Conservation (phyloP, 2,329 filamentous ascomycete genomes). For the Triangularia verruculosa region DNA sequence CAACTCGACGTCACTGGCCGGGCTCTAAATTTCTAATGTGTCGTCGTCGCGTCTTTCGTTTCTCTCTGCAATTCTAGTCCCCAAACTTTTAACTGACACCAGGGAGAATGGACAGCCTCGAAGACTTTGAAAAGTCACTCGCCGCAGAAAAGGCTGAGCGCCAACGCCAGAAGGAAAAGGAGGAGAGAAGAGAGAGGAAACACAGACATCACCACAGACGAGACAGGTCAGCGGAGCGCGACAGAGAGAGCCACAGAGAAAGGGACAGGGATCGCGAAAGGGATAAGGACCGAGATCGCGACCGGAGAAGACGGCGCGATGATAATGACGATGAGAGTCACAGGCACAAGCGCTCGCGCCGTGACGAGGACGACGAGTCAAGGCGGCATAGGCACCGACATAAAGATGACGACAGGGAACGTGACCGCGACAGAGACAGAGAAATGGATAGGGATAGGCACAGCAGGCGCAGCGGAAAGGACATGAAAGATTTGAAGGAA, state of each 20-base stretch:
- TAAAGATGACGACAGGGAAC: constrained; percentile 33
- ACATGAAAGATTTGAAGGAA: constrained; percentile 40
- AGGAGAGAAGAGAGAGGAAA: constrained; percentile 30
- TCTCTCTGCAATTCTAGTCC: neutral
- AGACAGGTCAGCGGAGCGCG: constrained; percentile 31
- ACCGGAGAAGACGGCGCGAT: constrained; percentile 36
- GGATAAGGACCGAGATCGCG: constrained; percentile 29
- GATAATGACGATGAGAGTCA: constrained; percentile 51
- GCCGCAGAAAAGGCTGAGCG: constrained; percentile 37
- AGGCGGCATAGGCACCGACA: constrained; percentile 45
- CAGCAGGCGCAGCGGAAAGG: constrained; percentile 32
- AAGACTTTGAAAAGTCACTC: constrained; percentile 39
- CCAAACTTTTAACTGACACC: neutral
- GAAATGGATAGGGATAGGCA: constrained; percentile 24
- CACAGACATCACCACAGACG: constrained; percentile 32
- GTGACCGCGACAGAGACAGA: constrained; percentile 24
- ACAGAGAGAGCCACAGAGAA: constrained; percentile 30
- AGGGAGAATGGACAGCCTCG: constrained; percentile 31
- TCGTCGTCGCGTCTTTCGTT: neutral
- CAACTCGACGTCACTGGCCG: neutral
- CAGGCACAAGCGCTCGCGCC: constrained; percentile 62
- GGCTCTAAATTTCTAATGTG: neutral
- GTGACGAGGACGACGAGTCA: constrained; percentile 48
- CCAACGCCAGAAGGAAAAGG: constrained; percentile 29
- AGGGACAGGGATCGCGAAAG: constrained; percentile 33